Evolutionary conservation across 805 yeast genomes (phyloP), one percentile per base, ranked within the genome.

Genomic region (Candida rishiriensis): DNA sequence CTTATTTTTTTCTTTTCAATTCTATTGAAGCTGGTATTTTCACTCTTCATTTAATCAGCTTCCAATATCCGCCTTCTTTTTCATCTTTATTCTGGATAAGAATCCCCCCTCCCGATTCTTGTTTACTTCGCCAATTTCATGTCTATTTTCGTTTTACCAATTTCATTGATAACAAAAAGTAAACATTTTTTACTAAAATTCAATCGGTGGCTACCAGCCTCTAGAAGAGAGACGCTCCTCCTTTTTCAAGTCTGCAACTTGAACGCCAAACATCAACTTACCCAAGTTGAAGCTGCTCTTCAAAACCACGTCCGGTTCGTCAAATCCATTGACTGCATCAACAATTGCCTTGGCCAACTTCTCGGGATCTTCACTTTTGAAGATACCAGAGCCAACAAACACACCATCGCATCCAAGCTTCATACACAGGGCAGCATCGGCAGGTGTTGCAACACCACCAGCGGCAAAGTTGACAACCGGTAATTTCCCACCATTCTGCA

Each of bases 391-490:
- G 15, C 88, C 88, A 26, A 81, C 88, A 55, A 83, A 83, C 29
- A 83, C 85, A 49, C 88, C 88, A 59, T 83, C 88, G 56, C 85
- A 79, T n/a, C 88, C 88, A 49, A 82, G 65, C 59, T 81, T 84
- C 88, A 86, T 85, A 64, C 87, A 79, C 51, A 86, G 66, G 16
- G 93, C 93, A 21, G 95, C 95, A 63, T 85, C 95, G 9, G 90
- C 81, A 30, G 95, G 95, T 11, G 95, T 83, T 10, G 95, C 93
- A 41, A 85, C 83, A 47, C 95, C 95, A 36, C 95, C 95, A 28
- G 93, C 93, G 34, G 93, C 91, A 59, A 85, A 85, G 68, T 84
- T 85, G 43, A 86, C 93, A 36, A 85, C 95, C 1, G 90, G 90
- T 49, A 85, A 72, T 56, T 79, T 78, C 29, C 87, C 87, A 10